Evolutionary conservation across 2,329 filamentous ascomycete genomes (phyloP).

Genomic region (Xylaria multiplex): DNA sequence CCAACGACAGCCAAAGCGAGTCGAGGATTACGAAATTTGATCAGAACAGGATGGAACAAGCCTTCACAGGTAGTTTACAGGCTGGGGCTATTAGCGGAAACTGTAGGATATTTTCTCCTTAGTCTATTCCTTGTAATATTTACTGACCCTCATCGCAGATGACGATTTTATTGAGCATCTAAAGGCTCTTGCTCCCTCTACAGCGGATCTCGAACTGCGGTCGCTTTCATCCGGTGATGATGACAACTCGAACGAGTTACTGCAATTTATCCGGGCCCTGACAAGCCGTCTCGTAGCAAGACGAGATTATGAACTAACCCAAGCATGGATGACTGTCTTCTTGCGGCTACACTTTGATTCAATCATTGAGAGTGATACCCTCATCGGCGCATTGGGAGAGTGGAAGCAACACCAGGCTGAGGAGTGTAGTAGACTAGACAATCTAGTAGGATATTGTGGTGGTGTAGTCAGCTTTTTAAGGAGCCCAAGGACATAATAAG

Average conservation of each 20-base stretch:
- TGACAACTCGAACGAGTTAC: conserved; percentile 72
- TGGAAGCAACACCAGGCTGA: conserved; percentile 79
- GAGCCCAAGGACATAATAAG: conserved; percentile 61
- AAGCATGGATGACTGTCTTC: conserved; percentile 98
- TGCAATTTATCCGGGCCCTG: conserved; percentile 82
- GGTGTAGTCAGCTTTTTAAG: conserved; percentile 87
- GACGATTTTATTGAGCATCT: conserved; percentile 79
- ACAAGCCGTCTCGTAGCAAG: conserved; percentile 74
- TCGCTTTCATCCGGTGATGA: conserved; percentile 68
- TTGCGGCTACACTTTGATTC: conserved; percentile 77
- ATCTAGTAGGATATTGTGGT: conserved; percentile 85
- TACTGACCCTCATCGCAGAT: conserved; percentile 54
- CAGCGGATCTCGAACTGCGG: conserved; percentile 89
- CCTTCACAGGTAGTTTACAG: conserved; percentile 67
- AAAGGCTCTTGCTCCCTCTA: conserved; percentile 82
- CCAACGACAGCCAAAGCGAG: conserved; percentile 46
- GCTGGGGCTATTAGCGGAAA: conserved; percentile 64
- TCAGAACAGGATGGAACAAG: conserved; percentile 64
- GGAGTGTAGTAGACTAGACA: conserved; percentile 76
- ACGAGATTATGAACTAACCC: conserved; percentile 90
- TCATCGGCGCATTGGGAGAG: conserved; percentile 69
- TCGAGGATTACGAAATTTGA: conserved; percentile 78
- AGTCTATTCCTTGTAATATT: conserved; percentile 3
- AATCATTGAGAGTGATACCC: conserved; percentile 59
- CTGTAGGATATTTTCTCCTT: conserved; percentile 61